Base-by-base conservation (phyloP, 2,329 filamentous ascomycete genomes). In the Lithohypha guttulata region DNA sequence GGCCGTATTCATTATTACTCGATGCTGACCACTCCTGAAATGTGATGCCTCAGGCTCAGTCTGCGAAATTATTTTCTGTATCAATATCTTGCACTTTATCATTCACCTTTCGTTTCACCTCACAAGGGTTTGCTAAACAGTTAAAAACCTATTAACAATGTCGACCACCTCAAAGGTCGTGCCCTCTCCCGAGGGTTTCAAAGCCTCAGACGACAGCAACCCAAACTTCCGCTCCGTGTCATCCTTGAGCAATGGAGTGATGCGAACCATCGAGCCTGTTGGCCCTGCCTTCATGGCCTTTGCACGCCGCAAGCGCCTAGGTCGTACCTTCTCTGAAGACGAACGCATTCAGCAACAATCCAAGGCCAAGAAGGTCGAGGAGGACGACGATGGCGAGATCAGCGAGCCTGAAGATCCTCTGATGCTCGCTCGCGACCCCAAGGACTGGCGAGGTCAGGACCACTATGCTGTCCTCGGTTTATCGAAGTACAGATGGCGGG, bases 391-490 rank as follows among this genome's bases (percentile, higher is more conserved):
- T 48, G 84, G 81, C 56, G 87, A 96, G 46, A 85, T 93, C 62
- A 93, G 84, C 64, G 91, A 98, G 69, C 69, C 81, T 20, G 91
- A 98, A 67, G 89, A 96, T 58, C 81, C 85, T 41, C 75, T 93
- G 68, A 81, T 96, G 76, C 77, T 98, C 21, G 75, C 84, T 61
- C 77, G 86, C 40, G 86, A 96, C 60, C 87, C 91, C 57, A 98
- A 98, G 71, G 91, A 98, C 71, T 98, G 91, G 91, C 98, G 93
- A 84, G 73, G 71, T 51, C 91, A 98, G 78, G 91, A 98, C 59
- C 91, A 98, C 69, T 98, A 98, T 66, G 86, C 91, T 55, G 83
- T 98, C 40, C 80, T 98, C 43, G 91, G 91, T 48, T 70, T 98
- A 49, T 82, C 81, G 59, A 93, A 87, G 66, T 89, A 93, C 71